Evolutionary conservation across 1,139 yeast species (phyloP), one percentile per base, ranked within the genome.

Genomic region (Pichia sp.): DNA sequence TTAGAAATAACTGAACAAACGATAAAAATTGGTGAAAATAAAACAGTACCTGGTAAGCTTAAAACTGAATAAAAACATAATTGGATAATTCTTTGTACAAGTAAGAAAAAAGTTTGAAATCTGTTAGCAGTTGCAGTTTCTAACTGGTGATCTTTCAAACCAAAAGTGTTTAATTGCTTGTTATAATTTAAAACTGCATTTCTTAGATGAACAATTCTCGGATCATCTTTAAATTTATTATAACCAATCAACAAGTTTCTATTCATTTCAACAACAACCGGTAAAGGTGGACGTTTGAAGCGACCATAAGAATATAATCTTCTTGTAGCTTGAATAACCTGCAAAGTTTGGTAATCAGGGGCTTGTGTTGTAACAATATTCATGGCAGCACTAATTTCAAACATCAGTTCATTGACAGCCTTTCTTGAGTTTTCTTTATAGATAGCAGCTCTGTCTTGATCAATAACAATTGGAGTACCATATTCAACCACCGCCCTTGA

Each of bases 401-500:
- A 77, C 67, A 85, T 69, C 42, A 85, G 64, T 41, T 76, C 75
- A 31, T 77, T 74, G 3, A 83, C 89, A 1, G 84, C 74, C 46
- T 73, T 80, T 56, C 83, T 73, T 7, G 87, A 79, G 55, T 81
- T 74, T 30, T 73, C 61, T 72, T 70, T 76, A 60, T 86, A 86
- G 47, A 71, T 71, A 42, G 69, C 68, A 3, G 84, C 89, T 58
- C 77, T 69, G 48, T 75, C 77, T 11, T 71, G 70, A 27, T 76
- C 73, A 13, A 85, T 77, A 44, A 73, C 76, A 51, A 85, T 81
- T 3, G 91, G 91, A 42, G 79, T 73, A 16, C 91, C 91, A 67
- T 82, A 84, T 63, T 85, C 93, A 49, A 85, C 71, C 28, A 84
- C 90, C 2, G 89, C 90, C 66, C 93, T 75, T 0, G 90, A 84